Base-by-base conservation (phyloP, 495 filamentous ascomycete genomes). In the Penicillium crystallinum region DNA sequence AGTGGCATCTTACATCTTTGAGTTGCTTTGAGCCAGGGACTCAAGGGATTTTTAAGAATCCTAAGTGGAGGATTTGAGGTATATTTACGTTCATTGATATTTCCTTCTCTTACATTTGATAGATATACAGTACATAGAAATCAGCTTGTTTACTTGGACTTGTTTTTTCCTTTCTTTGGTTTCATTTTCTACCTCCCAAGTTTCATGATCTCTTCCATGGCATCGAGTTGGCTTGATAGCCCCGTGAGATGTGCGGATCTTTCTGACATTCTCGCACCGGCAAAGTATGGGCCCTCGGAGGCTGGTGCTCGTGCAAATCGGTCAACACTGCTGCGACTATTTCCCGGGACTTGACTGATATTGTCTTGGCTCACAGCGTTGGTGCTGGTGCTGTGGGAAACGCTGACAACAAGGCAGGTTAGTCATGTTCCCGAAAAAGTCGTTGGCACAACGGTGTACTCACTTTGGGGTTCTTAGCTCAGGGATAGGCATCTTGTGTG, bases 1-100 rank as follows among this genome's bases (percentile, higher is more conserved):
- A 38, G 68, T 82, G 36, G 80, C 72, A 5, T 60, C 69, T 12
- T 65, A 70, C 22, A 75, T 83, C 12, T 58, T 52, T 33, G 67
- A 72, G 34, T 53, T 76, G 60, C 45, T 69, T 43, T 74, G 49
- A 67, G 6, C 22, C 27, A 25, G 42, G 39, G 40, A 36, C 8
- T 50, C 4, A 15, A 17, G 8, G 4, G 2, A 12, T 1, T 29
- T 2, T 18, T 17, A 29, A 2, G 8, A 18, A 10, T 55, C 55
- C 44, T 33, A 22, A 12, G 44, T 42, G 51, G 31, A 37, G 23
- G 23, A 47, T 52, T 43, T 46, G 17, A 33, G 27, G 18, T 27
- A 29, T 27, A 33, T 31, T 15, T 22, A 44, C 23, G 12, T 45
- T 47, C 42, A 33, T 34, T 54, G 34, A 11, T 30, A 8, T 31